Evolutionary conservation across 164 flowering plant genomes (phyloP).

Genomic region (Vitis rotundifolia): DNA sequence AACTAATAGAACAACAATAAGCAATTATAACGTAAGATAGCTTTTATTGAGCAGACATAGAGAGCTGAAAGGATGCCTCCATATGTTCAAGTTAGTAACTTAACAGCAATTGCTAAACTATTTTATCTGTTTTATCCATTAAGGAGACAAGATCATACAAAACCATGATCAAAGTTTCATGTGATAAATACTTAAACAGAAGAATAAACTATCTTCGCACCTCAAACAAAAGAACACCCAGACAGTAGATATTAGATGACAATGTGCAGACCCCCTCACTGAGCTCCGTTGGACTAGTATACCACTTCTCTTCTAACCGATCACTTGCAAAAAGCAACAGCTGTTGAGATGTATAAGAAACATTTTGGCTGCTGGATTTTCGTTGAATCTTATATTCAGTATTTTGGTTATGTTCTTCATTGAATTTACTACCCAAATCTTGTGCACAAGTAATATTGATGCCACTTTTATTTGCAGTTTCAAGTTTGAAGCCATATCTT

Average conservation of each 20-base stretch:
- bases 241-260: conserved; percentile 71
- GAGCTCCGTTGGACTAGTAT: conserved; percentile 72
- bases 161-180: background rate
- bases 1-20: background rate
- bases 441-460: conserved; percentile 13
- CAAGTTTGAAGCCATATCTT: conserved; percentile 28
- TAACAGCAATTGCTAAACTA: too few relatives aligned
- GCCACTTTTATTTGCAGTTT: conserved; percentile 17
- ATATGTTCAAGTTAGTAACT: background rate
- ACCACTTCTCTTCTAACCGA: conserved; percentile 81
- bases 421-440: conserved; percentile 18
- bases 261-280: conserved; percentile 39
- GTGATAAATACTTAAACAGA: background rate
- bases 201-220: conserved; percentile 32
- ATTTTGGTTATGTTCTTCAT: conserved; percentile 10
- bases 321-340: conserved; percentile 23
- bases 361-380: conserved; percentile 16
- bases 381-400: conserved; percentile 17
- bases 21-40: background rate
- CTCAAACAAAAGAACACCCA: conserved; percentile 98
- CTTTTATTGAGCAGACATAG: too few relatives aligned
- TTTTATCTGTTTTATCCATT: too few relatives aligned
- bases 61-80: background rate
- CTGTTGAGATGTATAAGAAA: conserved; percentile 20
- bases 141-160: conserved; percentile 1